phyloP scores from a whole-genome alignment of 495 filamentous ascomycete species.

The Tuber magnatum region DNA sequence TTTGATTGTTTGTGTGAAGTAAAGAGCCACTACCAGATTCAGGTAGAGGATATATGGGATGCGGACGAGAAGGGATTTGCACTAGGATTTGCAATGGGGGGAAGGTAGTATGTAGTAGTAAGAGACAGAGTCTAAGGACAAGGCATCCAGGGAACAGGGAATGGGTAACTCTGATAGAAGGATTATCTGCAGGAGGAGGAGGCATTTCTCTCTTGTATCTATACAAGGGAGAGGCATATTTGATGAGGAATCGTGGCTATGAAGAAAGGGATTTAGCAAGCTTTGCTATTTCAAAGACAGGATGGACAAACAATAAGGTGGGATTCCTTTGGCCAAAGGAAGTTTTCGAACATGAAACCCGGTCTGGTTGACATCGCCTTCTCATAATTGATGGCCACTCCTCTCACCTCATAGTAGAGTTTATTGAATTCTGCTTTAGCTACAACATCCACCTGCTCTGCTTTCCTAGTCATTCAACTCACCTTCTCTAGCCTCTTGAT shows the following conservation, averaged over 20 bases:
- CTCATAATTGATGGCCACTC: slow-evolving; percentile 25
- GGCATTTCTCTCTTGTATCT: too few relatives aligned
- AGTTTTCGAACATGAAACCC: slow-evolving; percentile 12
- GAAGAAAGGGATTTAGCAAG: too few relatives aligned
- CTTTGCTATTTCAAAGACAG: too few relatives aligned
- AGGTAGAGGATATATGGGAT: not conserved
- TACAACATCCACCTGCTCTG: too few relatives aligned
- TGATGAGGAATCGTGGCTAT: too few relatives aligned
- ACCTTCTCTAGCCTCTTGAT: too few relatives aligned
- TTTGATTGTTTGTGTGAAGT: slow-evolving; percentile 8
- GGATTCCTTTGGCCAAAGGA: slow-evolving; percentile 12
- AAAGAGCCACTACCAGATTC: not conserved
- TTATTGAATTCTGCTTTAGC: too few relatives aligned
- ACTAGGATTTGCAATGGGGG: slow-evolving; percentile 3
- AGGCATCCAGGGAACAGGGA: slow-evolving; percentile 21
- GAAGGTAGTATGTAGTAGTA: not conserved
- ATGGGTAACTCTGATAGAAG: slow-evolving; percentile 14
- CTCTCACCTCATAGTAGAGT: slow-evolving; percentile 11
- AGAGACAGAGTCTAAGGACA: not conserved
- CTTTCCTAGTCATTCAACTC: too few relatives aligned
- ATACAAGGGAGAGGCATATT: too few relatives aligned
- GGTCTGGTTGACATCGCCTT: not conserved
- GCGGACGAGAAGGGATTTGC: slow-evolving; percentile 13
- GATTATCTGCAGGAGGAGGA: too few relatives aligned
- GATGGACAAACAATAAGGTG: too few relatives aligned